Conservation (phyloP, 1,284 basidiomycete genomes). For the Melampsora americana region DNA sequence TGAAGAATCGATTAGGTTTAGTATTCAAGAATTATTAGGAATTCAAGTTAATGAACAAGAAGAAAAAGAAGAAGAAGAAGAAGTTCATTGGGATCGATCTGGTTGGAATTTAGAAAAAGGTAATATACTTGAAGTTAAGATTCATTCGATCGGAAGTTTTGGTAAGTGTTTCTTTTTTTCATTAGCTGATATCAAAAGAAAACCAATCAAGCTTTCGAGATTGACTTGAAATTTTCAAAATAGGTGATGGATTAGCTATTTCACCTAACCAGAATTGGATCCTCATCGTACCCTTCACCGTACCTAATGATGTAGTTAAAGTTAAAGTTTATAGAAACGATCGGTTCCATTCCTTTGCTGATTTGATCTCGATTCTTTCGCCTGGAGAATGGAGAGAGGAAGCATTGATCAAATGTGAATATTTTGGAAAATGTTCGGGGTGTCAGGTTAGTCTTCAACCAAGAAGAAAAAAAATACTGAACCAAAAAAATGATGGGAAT, state of each 20-base stretch:
- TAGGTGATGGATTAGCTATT: constrained; percentile 39
- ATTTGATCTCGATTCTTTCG: constrained; percentile 68
- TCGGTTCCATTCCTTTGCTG: constrained; percentile 69
- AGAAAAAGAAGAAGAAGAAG: too few relatives aligned
- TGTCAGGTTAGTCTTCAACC: constrained; percentile 50
- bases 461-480: neutral
- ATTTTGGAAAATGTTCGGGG: constrained; percentile 71
- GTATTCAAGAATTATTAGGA: neutral
- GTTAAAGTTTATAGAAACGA: constrained; percentile 65
- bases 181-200: neutral
- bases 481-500: constrained; percentile 49
- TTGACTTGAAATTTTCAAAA: neutral
- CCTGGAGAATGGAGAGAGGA: constrained; percentile 58
- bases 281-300: constrained; percentile 72
- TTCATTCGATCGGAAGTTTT: constrained; percentile 22
- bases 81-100: neutral
- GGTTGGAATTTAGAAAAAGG: constrained; percentile 2
- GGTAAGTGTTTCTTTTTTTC: constrained; percentile 8
- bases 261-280: constrained; percentile 64
- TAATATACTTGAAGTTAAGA: neutral
- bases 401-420: constrained; percentile 67
- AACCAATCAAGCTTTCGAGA: neutral
- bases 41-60: too few relatives aligned
- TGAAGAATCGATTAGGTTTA: neutral
- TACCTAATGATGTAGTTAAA: constrained; percentile 74